Base-by-base conservation (phyloP, 1,284 basidiomycete species). In the Ceratobasidium sp. region DNA sequence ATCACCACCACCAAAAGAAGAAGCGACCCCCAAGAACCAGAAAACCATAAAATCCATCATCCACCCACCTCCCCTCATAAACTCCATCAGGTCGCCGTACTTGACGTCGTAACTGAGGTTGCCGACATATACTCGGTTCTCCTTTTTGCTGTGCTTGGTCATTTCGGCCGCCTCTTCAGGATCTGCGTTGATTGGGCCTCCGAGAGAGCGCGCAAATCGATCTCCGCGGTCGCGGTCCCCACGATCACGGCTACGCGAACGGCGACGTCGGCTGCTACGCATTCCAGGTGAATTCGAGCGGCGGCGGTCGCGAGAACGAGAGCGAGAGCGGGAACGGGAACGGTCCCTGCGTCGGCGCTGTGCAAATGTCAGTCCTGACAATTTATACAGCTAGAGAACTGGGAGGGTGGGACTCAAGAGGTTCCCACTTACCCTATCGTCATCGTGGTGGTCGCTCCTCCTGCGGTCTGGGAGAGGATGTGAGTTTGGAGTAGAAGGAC, bases 51-150 rank as follows among this genome's bases (percentile, higher is more conserved):
- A 83, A 87, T 85, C 67, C 69, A 73, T 85, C 88, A 88, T 88
- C 88, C 83, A 96, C 95, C 90, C 93, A 97, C 96, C 95, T 95
- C 93, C 93, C 89, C 92, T 88, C 94, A 97, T 96, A 81, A 96
- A 97, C 89, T 96, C 92, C 88, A 96, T 94, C 84, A 98, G 87
- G 85, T 97, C 95, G 83, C 93, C 90, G 85, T 96, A 97, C 84
- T 92, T 96, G 88, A 96, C 93, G 82, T 96, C 93, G 86, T 97
- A 98, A 80, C 92, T 93, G 82, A 98, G 88, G 82, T 98, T 98
- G 80, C 96, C 97, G 81, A 98, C 94, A 80, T 99, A 98, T 78
- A 98, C 94, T 76, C 97, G 88, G 83, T 98, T 96, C 85, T 98
- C 96, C 85, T 94, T 90, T 86, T 96, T 93, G 89, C 92, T 95